Evolutionary conservation across 768 basidiomycete species (phyloP).

Genomic region (Aureoboletus auriporus): DNA sequence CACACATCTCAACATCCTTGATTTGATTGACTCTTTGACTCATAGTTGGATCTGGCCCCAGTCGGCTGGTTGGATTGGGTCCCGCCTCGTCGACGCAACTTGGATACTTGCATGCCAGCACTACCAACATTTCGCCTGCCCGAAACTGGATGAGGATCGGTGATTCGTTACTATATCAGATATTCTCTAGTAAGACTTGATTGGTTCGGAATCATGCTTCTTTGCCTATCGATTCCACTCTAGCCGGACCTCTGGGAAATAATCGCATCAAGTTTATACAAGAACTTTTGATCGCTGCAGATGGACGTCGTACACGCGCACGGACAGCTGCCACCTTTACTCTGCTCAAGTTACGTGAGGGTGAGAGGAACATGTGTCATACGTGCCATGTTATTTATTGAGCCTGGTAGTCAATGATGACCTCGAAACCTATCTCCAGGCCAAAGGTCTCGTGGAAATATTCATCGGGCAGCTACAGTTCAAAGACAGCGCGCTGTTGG

Average conservation of each 20-base stretch:
- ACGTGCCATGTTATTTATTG: background rate
- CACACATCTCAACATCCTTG: background rate
- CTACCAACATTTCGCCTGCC: slow-evolving; percentile 7
- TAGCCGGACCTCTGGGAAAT: slow-evolving; percentile 4
- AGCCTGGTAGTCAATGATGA: slow-evolving; percentile 1
- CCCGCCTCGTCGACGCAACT: slow-evolving; percentile 1
- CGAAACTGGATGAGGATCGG: slow-evolving; percentile 13
- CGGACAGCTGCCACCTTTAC: slow-evolving; percentile 15
- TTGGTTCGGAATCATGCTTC: background rate
- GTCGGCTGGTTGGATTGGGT: background rate
- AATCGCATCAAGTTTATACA: slow-evolving; percentile 8
- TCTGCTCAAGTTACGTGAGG: slow-evolving; percentile 6
- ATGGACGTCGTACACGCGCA: slow-evolving; percentile 2
- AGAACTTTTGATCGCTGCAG: slow-evolving; percentile 6
- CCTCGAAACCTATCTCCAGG: slow-evolving; percentile 1
- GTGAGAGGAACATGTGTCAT: background rate
- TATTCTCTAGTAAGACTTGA: slow-evolving; percentile 2
- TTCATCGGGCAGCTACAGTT: slow-evolving; percentile 11
- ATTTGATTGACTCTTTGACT: background rate
- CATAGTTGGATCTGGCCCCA: background rate
- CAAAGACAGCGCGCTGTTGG: slow-evolving; percentile 12
- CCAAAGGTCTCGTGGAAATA: background rate
- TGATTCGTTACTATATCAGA: slow-evolving; percentile 7
- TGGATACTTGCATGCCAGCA: slow-evolving; percentile 7
- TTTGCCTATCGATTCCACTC: background rate